Base-by-base conservation (phyloP, 2,329 filamentous ascomycete genomes). In the Cyphellophora europaea region DNA sequence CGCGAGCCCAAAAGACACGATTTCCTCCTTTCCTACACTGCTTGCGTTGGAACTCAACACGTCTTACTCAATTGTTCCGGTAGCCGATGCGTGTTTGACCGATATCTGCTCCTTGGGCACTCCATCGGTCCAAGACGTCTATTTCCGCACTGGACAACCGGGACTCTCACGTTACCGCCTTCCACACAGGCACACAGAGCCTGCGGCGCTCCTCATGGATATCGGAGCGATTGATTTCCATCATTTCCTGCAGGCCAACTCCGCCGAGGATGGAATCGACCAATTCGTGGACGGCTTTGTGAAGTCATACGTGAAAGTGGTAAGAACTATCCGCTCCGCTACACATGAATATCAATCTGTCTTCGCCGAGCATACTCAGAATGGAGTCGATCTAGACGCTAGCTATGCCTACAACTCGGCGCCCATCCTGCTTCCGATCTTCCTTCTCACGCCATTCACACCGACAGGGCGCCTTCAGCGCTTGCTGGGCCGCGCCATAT, bases 391-490 rank as follows among this genome's bases (percentile, higher is more conserved):
- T 33, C 19, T 38, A 17, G 25, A 40, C 29, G 38, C 35, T 15
- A 49, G 44, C 28, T 43, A 48, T 11, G 36, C 43, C 15, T 41
- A 48, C 23, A 47, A 48, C 35, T 45, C 43, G 13, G 41, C 42
- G 5, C 48, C 49, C 5, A 47, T 49, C 3, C 36, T 40, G 4
- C 42, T 58, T 2, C 55, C 57, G 1, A 61, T 61, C 23, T 56
- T 61, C 41, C 44, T 62, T 6, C 54, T 62, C 49, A 44, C 57
- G 23, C 55, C 56, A 14, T 51, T 60, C 27, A 30, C 27, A 13
- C 27, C 27, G n/a, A 13, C 15, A 13, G 18, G 18, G 18, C 27
- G 8, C 27, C 27, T 30, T 16, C 27, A 16, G 14, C 27, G 27
- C 2, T 16, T 30, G 6, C 27, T 30, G 14, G 15, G 14, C n/a